These are phyloP conservation scores for Chytriomyces hyalinus DNA, from an alignment of 192 early-diverging fungal genomes.

Conservation along the genomic window DNA sequence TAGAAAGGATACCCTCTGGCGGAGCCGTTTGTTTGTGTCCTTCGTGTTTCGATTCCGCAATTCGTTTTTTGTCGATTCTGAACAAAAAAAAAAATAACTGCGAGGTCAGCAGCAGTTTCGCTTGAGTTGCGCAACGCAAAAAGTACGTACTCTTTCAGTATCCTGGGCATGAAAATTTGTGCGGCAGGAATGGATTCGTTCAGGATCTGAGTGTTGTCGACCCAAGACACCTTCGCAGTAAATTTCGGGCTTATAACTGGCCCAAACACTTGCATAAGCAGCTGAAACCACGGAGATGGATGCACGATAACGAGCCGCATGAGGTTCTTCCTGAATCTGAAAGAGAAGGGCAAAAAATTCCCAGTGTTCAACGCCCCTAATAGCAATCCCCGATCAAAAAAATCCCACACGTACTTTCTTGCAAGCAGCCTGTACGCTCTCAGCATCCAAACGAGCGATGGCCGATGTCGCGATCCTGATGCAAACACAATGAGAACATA, in stretches of 20 bases:
- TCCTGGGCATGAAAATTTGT: slow-evolving; percentile 77
- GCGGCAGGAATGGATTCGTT: slow-evolving; percentile 69
- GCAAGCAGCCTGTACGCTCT: slow-evolving; percentile 81
- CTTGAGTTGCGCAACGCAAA: neutral
- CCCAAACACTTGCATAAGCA: slow-evolving; percentile 86
- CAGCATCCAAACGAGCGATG: slow-evolving; percentile 83
- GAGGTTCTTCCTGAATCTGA: slow-evolving; percentile 84
- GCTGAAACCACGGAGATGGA: slow-evolving; percentile 79
- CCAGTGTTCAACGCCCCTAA: neutral
- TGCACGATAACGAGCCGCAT: slow-evolving; percentile 92
- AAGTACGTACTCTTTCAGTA: slow-evolving; percentile 62
- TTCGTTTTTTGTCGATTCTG: slow-evolving; percentile 35
- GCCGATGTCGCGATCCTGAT: slow-evolving; percentile 75
- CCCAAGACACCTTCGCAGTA: slow-evolving; percentile 80
- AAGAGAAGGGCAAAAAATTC: neutral
- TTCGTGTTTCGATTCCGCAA: neutral
- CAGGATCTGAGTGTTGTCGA: slow-evolving; percentile 74
- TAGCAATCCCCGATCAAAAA: neutral
- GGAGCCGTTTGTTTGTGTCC: neutral
- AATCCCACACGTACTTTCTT: slow-evolving; percentile 64
- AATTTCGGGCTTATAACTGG: slow-evolving; percentile 92
- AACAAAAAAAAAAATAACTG: neutral
- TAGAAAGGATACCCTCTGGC: slow-evolving; percentile 8
- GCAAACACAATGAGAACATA: slow-evolving; percentile 90
- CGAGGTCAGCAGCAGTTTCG: neutral